Base-by-base conservation (phyloP, 1,284 basidiomycete genomes). In the Cryptococcus amylolentus region DNA sequence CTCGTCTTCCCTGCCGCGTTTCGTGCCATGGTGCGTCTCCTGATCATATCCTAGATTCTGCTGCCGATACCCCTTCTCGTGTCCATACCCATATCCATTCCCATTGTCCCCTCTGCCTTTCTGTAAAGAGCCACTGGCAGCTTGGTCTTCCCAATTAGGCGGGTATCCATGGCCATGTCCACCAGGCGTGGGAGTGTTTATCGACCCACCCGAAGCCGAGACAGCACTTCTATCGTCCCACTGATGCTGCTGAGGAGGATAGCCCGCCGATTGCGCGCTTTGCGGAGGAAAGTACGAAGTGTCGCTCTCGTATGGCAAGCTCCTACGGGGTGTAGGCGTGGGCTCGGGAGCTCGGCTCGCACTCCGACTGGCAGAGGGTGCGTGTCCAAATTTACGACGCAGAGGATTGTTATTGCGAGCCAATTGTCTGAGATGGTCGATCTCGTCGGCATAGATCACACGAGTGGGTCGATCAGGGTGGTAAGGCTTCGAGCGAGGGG, bases 331-430 rank as follows among this genome's bases (percentile, higher is more conserved):
- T n/a, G 61, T 60, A 37, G 71, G 66, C 13, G 67, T 65, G 1
- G 69, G 65, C 4, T 64, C 69, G 6, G 70, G 73, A 72, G 51
- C 31, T 35, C 31, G 31, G 10, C 31, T 35, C 31, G 31, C 31
- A 35, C 31, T 35, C 31, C 31, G 31, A 10, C 31, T 35, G 31
- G 31, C 31, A 35, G 31, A 35, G 31, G 31, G 31, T 35, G 31
- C 31, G 31, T 35, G 31, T 35, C 10, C 10, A 10, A 5, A 38
- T 23, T 61, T 64, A 10, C 63, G 60, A 18, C 70, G 55, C 3
- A 75, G 57, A 5, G 72, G 71, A 48, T 75, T 75, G 54, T 73
- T 72, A 37, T 18, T 40, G 18, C 52, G 18, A 2, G 63, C 71
- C 1, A 53, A 23, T 2, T 54, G 28, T 8, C 62, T 64, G 4